A percentile compares a stretch with the other conserved stretches of the same genome.
phyloP scores from a whole-genome alignment of 139 green algal species.

The Chlorella vulgaris region DNA sequence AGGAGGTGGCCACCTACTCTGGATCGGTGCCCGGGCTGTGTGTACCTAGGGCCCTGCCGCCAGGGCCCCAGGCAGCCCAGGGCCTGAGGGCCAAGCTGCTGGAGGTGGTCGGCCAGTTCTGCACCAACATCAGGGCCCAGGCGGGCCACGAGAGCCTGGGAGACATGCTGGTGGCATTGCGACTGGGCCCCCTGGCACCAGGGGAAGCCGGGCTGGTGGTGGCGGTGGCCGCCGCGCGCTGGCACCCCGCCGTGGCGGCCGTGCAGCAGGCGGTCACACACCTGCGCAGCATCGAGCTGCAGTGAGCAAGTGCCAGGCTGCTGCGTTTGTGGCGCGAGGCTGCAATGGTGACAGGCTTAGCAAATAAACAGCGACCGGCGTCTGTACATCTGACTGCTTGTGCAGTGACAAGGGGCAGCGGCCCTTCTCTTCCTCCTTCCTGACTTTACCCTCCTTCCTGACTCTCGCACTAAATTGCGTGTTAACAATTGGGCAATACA shows the following conservation, averaged over 20 bases:
- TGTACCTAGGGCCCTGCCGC: neutral
- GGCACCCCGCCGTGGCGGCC: slow-evolving; percentile 3
- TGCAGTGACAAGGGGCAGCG: too few species aligned
- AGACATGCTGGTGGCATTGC: slow-evolving; percentile 24
- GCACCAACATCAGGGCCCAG: neutral
- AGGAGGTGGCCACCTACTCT: slow-evolving; percentile 22
- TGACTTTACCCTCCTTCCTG: too few species aligned
- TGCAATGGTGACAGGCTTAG: too few species aligned
- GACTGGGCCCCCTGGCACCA: slow-evolving; percentile 3
- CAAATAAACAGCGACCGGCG: too few species aligned
- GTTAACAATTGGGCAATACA: too few species aligned
- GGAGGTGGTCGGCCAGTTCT: slow-evolving; percentile 1
- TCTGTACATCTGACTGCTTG: too few species aligned
- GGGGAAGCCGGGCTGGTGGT: slow-evolving; percentile 13
- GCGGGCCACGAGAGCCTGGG: neutral
- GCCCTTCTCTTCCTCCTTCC: too few species aligned
- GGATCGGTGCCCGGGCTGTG: slow-evolving; percentile 4
- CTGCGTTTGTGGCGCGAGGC: too few species aligned
- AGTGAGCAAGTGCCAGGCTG: too few species aligned
- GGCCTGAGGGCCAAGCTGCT: neutral
- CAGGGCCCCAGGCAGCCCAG: neutral
- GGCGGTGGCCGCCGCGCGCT: neutral
- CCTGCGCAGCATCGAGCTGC: slow-evolving; percentile 29
- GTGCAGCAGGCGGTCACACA: slow-evolving; percentile 14
- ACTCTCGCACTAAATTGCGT: too few species aligned